Conservation (phyloP, 257 asterid genomes). For the Capsicum baccatum region DNA sequence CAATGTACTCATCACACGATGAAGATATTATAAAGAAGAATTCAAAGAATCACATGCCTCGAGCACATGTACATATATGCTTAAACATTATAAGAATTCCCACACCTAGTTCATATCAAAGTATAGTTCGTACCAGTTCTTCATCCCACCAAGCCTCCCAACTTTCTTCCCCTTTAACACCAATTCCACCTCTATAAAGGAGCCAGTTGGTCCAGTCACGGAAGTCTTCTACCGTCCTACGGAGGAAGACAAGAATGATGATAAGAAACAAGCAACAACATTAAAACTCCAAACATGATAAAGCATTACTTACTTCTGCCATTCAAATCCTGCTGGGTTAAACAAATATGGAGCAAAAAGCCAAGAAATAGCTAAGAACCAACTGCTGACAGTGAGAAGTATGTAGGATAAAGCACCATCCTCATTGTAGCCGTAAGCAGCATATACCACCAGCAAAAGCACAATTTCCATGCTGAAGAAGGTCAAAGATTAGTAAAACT, state of each 20-base stretch:
- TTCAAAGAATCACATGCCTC: background rate
- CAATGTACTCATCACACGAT: background rate
- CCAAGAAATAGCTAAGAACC: constrained; percentile 93
- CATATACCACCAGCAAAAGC: constrained; percentile 81
- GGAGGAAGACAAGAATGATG: constrained; percentile 36
- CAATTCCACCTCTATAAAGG: constrained; percentile 97
- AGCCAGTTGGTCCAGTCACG: constrained; percentile 99
- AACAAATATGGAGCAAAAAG: constrained; percentile 95
- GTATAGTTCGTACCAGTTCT: constrained; percentile 71
- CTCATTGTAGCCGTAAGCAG: constrained; percentile 74
- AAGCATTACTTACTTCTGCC: constrained; percentile 87
- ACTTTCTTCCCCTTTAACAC: constrained; percentile 98
- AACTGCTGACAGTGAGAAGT: constrained; percentile 92
- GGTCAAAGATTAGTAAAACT: constrained; percentile 32
- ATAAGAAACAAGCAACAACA: constrained; percentile 35
- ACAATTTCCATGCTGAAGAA: constrained; percentile 88
- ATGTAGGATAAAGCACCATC: constrained; percentile 81
- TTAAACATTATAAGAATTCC: background rate
- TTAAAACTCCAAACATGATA: constrained; percentile 23
- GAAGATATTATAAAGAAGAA: background rate
- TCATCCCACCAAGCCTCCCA: constrained; percentile 99
- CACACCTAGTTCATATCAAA: background rate
- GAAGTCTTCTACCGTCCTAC: constrained; percentile 95
- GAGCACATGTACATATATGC: background rate
- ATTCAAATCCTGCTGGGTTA: constrained; percentile 98